Percentiles rank a stretch among this genome's conserved stretches.
Evolutionary conservation across 2,329 filamentous ascomycete genomes (phyloP).

Genomic region (Paraphoma sp.): DNA sequence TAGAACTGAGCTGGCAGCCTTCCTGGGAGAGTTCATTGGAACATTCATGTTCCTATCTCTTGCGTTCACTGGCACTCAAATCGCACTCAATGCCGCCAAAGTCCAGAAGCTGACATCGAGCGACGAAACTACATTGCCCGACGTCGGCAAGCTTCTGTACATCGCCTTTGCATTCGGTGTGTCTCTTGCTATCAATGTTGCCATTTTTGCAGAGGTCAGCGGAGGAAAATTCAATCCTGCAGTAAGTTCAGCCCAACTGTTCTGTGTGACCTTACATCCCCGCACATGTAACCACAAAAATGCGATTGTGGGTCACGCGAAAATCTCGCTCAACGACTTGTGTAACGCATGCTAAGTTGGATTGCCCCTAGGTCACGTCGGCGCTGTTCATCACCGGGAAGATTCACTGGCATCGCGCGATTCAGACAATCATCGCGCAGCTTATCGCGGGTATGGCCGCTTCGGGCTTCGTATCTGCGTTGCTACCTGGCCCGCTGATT

Average conservation of each 20-base stretch:
- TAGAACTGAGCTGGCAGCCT: slow-evolving; percentile 29
- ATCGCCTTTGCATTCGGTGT: slow-evolving; percentile 43
- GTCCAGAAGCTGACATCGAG: slow-evolving; percentile 34
- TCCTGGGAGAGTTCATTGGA: slow-evolving; percentile 53
- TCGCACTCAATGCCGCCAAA: slow-evolving; percentile 53
- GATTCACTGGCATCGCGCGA: slow-evolving; percentile 28
- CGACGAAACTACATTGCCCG: slow-evolving; percentile 10
- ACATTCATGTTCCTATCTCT: slow-evolving; percentile 55
- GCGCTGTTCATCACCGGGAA: slow-evolving; percentile 27
- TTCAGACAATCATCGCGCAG: slow-evolving; percentile 35
- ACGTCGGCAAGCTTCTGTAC: slow-evolving; percentile 43
- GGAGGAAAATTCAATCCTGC: slow-evolving; percentile 40
- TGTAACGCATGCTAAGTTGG: slow-evolving; percentile 7
- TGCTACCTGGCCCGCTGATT: slow-evolving; percentile 38
- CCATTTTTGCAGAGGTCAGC: slow-evolving; percentile 45
- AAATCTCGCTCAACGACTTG: neutral
- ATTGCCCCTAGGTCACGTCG: slow-evolving; percentile 27
- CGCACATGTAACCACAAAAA: slow-evolving; percentile 25
- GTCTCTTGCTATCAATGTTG: slow-evolving; percentile 45
- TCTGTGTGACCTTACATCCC: slow-evolving; percentile 17
- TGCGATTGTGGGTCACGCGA: neutral
- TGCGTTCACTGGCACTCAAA: slow-evolving; percentile 49
- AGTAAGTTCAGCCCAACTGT: slow-evolving; percentile 29
- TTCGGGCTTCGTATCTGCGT: slow-evolving; percentile 32
- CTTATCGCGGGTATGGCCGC: slow-evolving; percentile 39